Base-by-base conservation (phyloP, 2,329 filamentous ascomycete species). In the Colletotrichum musae region DNA sequence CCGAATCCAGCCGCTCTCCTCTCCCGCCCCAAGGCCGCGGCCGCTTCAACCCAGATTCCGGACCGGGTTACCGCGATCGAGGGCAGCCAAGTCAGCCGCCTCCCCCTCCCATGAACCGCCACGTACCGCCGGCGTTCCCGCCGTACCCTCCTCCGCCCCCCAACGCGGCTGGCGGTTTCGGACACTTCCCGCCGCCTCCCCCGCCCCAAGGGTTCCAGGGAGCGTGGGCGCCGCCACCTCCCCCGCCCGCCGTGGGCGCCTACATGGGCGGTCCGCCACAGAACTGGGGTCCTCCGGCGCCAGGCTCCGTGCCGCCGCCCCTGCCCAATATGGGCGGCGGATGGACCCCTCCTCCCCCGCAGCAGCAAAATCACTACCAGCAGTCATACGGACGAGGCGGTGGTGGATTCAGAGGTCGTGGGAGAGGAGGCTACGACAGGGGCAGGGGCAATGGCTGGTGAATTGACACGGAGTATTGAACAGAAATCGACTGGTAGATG, bases 211-310 rank as follows among this genome's bases (percentile, higher is more conserved):
- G 81, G 5, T 84, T 81, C 59, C 77, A 79, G 57, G 83, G 82
- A 2, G 77, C 79, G 12, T 85, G 84, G 83, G 83, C 79, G 7
- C 78, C 78, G 6, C 80, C 82, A 2, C 78, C 77, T 0, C 79
- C 77, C 4, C 54, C 62, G 1, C 76, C 77, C 26, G 68, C 64
- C 10, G 36, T 60, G 15, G 72, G 71, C 5, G 59, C 76, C n/a
- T 70, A 65, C 13, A 58, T 64, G 28, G 72, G 72, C 6, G 60
- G 63, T 6, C 62, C 68, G 12, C 60, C 65, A n/a, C 68, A 63
- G 16, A 68, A 57, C 53, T 75, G 74, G 74, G 61, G 71, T 18
- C 64, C 70, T 36, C 68, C 63, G 26, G 62, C 71, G 16, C 21
- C 52, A 15, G 68, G 52, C 15, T 32, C 36, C 5, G 48, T 36